Percentiles rank a stretch among this genome's conserved stretches.
Evolutionary conservation across 345 rosid species (phyloP).

Genomic region (Euphorbia lathyris): DNA sequence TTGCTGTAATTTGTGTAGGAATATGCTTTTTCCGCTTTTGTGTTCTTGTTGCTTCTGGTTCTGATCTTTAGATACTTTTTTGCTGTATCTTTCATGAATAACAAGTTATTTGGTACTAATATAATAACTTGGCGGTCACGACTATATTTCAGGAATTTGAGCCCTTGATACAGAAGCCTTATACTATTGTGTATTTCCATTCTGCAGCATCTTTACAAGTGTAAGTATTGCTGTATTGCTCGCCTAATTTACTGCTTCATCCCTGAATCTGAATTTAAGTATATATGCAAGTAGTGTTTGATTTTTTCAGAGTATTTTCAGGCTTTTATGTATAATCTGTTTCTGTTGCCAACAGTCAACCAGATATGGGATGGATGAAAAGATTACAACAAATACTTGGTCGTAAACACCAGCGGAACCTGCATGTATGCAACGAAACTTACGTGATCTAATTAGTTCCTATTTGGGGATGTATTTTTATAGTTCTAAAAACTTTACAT

Average conservation of each 20-base stretch:
- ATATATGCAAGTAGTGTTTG: too few species aligned
- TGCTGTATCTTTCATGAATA: background rate
- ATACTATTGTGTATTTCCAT: conserved; percentile 80
- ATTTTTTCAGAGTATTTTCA: too few species aligned
- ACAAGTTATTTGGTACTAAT: background rate
- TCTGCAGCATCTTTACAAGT: conserved; percentile 91
- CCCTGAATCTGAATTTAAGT: too few species aligned
- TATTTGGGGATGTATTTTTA: background rate
- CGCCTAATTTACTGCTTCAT: too few species aligned
- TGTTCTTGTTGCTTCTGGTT: background rate
- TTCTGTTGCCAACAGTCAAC: conserved; percentile 49
- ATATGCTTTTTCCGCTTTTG: background rate
- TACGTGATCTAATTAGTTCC: background rate
- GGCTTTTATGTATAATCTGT: background rate
- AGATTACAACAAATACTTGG: conserved; percentile 89
- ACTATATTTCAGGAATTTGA: conserved; percentile 81
- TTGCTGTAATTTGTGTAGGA: background rate
- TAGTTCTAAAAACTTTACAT: conserved; percentile 18
- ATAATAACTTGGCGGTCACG: background rate
- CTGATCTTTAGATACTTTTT: background rate
- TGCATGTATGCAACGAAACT: conserved; percentile 56
- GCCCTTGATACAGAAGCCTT: conserved; percentile 95
- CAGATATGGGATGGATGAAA: conserved; percentile 95
- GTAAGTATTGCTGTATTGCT: conserved; percentile 48
- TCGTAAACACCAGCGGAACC: conserved; percentile 83